Evolutionary conservation across 2,329 filamentous ascomycete genomes (phyloP), one percentile per base, ranked within the genome.

Genomic region (Cercospora canescens): DNA sequence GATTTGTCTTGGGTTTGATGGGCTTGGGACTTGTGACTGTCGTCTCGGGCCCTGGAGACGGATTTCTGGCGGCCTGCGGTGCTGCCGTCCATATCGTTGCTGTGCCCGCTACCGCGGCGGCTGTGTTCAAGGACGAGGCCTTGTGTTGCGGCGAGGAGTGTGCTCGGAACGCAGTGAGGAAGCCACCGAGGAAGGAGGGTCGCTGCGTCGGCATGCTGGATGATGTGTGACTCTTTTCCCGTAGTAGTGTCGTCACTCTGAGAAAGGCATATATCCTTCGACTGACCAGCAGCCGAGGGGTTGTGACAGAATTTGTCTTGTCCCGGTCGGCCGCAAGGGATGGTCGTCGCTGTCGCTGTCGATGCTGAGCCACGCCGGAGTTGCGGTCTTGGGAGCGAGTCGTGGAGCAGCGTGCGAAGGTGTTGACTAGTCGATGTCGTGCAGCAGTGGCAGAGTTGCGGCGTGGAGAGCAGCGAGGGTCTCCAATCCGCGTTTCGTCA

Each of bases 131-230:
- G 30, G 60, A 54, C 32, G 86, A 81, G 26, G 86, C 80, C 73
- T 89, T 89, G 70, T 87, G 81, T 28, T 85, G 83, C 63, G 84
- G 81, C 48, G 74, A 72, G 14, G 87, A 87, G 74, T 89, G 87
- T 59, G 88, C 87, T 60, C 88, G 84, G 74, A 91, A 91, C 68
- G 88, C 87, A 56, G 88, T 85, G 68, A 90, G 84, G 79, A 90
- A 89, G 80, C 87, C 88, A 71, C 87, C 84, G 72, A 91, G 83
- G 79, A 90, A 90, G 56, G 65, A 64, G 84, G 88, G 73, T 65
- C 87, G 80, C 79, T 90, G 89, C 69, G 86, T 88, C 2, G 87
- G 85, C 87, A 89, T 89, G 72, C 2, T 41, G 57, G 34, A 18
- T 1, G 37, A 18, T 7, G 35, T 60, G 37, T 41, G 35, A 18